Conservation (phyloP, 768 basidiomycete species). For the Hericium rajendrae region DNA sequence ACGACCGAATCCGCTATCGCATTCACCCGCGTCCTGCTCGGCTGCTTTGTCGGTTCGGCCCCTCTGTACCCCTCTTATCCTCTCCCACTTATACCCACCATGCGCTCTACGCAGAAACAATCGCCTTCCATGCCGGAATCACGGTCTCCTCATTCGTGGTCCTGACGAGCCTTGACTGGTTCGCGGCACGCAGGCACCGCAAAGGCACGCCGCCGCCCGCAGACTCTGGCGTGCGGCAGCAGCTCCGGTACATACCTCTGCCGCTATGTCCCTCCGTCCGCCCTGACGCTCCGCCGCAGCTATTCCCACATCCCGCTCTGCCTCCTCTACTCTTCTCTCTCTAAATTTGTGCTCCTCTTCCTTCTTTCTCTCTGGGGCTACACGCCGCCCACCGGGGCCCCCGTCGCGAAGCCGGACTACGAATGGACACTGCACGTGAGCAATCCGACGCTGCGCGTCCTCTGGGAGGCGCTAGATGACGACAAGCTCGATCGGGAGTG, state of each 20-base stretch:
- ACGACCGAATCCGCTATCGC: slow-evolving; percentile 18
- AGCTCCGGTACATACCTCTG: slow-evolving; percentile 2
- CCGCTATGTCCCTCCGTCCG: neutral
- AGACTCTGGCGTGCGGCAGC: slow-evolving; percentile 7
- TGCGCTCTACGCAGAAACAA: slow-evolving; percentile 43
- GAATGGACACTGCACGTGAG: slow-evolving; percentile 21
- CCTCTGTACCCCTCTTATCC: neutral
- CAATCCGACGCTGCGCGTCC: slow-evolving; percentile 27
- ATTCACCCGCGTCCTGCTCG: slow-evolving; percentile 53
- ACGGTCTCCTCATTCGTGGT: slow-evolving; percentile 46
- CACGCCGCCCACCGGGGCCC: slow-evolving; percentile 24
- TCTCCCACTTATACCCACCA: neutral
- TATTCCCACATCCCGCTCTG: slow-evolving; percentile 70
- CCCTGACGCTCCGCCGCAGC: slow-evolving; percentile 25
- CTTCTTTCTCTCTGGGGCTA: slow-evolving; percentile 71
- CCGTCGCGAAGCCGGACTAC: slow-evolving; percentile 8
- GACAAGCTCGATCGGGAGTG: slow-evolving; percentile 73
- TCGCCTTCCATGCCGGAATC: slow-evolving; percentile 65
- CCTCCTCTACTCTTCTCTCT: slow-evolving; percentile 74
- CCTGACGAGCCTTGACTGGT: slow-evolving; percentile 31
- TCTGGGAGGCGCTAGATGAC: slow-evolving; percentile 55
- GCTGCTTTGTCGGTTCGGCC: slow-evolving; percentile 50
- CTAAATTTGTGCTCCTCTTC: slow-evolving; percentile 77
- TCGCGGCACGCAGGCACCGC: slow-evolving; percentile 19
- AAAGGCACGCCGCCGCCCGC: slow-evolving; percentile 2